Conservation (phyloP, 192 early-diverging fungal genomes). For the Dissophora ornata region DNA sequence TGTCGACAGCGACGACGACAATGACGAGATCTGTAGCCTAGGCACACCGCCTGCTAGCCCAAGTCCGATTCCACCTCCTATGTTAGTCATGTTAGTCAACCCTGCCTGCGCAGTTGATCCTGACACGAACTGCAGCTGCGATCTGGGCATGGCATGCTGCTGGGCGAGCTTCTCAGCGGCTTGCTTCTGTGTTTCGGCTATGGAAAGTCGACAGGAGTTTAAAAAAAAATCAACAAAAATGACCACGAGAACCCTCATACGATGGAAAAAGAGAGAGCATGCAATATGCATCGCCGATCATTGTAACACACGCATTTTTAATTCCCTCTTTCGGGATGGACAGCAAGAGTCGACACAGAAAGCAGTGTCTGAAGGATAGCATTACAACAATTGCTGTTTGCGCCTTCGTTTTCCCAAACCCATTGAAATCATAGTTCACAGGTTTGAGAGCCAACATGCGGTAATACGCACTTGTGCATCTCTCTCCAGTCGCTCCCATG, state of each 20-base stretch:
- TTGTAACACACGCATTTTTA: too few species aligned
- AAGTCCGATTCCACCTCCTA: conserved; percentile 6
- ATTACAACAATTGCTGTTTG: too few species aligned
- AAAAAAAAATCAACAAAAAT: background rate
- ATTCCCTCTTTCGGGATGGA: too few species aligned
- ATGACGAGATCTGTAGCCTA: background rate
- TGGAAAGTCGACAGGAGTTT: background rate
- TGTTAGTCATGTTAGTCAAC: background rate
- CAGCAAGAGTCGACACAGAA: too few species aligned
- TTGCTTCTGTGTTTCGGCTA: conserved; percentile 55
- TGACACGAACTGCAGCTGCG: conserved; percentile 34
- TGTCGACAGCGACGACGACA: background rate
- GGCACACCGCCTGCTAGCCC: background rate
- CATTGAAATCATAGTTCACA: too few species aligned
- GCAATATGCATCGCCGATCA: too few species aligned
- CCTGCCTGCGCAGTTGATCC: conserved; percentile 11
- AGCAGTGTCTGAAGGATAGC: too few species aligned
- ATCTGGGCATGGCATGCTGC: conserved; percentile 32
- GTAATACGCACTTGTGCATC: background rate
- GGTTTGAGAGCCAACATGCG: background rate
- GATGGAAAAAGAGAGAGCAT: too few species aligned
- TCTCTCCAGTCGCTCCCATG: too few species aligned
- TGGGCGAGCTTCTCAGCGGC: conserved; percentile 55
- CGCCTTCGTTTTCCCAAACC: too few species aligned
- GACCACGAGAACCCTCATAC: conserved; percentile 7